These are phyloP conservation scores for Yamadazyma oceani DNA, from an alignment of 1,139 yeast species.

Conservation along the genomic window DNA sequence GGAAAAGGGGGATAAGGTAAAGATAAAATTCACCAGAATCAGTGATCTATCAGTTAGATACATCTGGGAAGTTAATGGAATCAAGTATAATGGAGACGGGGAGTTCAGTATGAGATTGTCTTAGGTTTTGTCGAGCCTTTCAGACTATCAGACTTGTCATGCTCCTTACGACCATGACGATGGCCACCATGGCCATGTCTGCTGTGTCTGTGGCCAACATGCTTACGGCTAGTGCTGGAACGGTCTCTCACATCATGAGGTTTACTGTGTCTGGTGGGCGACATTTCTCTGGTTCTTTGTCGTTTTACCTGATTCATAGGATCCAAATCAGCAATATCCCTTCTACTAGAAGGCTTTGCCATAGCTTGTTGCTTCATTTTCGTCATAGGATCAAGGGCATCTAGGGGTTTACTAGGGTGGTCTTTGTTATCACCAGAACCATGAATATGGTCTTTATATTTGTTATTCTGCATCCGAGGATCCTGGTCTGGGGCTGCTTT, in stretches of 20 bases:
- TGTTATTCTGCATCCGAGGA: constrained; percentile 30
- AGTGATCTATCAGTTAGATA: constrained; percentile 59
- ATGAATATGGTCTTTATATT: not conserved
- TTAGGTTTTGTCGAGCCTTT: constrained; percentile 15
- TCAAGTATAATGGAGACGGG: constrained; percentile 18
- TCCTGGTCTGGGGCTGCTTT: constrained; percentile 16
- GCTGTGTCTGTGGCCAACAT: no score
- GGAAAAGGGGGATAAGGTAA: constrained; percentile 33
- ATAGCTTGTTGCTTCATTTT: no score
- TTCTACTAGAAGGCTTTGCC: no score
- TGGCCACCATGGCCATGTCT: constrained; percentile 26
- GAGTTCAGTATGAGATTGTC: not conserved
- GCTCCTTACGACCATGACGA: constrained; percentile 49
- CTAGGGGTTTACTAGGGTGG: constrained; percentile 13
- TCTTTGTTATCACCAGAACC: not conserved
- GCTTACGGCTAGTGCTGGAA: no score
- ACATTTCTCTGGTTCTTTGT: constrained; percentile 15
- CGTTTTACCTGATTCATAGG: no score
- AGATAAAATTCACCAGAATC: constrained; percentile 10
- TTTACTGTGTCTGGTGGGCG: constrained; percentile 5
- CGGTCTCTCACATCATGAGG: constrained; percentile 9
- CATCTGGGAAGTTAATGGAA: constrained; percentile 56
- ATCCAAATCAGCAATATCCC: not conserved
- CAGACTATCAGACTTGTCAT: constrained; percentile 40
- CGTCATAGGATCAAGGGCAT: constrained; percentile 18